Percentiles rank a stretch among this genome's conserved stretches.
These are phyloP conservation scores for Kwoniella sp. DNA, from an alignment of 768 basidiomycete genomes.

Conservation along the genomic window DNA sequence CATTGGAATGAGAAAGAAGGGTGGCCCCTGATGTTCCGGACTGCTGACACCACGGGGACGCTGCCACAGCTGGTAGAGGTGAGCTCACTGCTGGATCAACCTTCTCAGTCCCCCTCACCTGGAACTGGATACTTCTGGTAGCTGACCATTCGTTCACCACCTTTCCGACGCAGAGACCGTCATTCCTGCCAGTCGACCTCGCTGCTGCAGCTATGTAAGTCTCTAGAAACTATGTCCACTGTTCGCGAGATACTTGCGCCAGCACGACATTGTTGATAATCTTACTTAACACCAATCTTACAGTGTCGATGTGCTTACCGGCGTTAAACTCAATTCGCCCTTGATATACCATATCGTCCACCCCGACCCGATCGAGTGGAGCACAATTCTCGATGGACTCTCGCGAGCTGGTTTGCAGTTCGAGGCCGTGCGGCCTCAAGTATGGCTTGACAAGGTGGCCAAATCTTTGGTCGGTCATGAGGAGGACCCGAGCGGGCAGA, in stretches of 20 bases:
- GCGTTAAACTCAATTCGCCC: conserved; percentile 18
- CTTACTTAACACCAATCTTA: too few species aligned
- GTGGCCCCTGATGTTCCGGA: conserved; percentile 54
- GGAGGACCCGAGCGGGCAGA: conserved; percentile 58
- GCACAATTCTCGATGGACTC: conserved; percentile 58
- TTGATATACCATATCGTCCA: conserved; percentile 58
- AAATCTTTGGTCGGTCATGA: conserved; percentile 50
- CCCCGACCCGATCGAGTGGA: conserved; percentile 57
- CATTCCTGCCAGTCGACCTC: conserved; percentile 64
- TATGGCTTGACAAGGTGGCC: conserved; percentile 58
- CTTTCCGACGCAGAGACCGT: conserved; percentile 54
- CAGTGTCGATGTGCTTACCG: conserved; percentile 56
- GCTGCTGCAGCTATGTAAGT: conserved; percentile 60
- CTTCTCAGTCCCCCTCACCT: too few species aligned
- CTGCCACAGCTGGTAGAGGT: conserved; percentile 50
- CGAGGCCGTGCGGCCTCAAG: conserved; percentile 50
- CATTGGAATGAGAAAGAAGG: conserved; percentile 56
- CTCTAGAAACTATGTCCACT: too few species aligned
- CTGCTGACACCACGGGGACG: conserved; percentile 40
- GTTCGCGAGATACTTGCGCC: too few species aligned
- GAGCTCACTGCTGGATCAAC: not conserved
- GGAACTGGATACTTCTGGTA: too few species aligned
- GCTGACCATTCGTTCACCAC: too few species aligned
- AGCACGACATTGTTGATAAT: conserved; percentile 12
- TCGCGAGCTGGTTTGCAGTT: conserved; percentile 57